phyloP scores from a whole-genome alignment of 2,329 filamentous ascomycete species.

The Canariomyces notabilis region DNA sequence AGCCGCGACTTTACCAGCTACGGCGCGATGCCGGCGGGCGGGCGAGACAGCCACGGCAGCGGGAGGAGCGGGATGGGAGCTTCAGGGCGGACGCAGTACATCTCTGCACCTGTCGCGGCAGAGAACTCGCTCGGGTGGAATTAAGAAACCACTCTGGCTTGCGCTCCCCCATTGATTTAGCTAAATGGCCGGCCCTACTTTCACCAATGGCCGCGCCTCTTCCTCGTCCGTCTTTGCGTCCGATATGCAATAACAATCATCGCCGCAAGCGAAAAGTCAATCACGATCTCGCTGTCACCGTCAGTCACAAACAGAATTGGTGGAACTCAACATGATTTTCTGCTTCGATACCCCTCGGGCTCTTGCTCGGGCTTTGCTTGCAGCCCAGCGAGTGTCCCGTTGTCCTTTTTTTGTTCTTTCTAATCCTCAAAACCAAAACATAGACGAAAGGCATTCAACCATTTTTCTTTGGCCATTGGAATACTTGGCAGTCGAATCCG shows the following conservation, averaged over 20 bases:
- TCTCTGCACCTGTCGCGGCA: constrained; percentile 84
- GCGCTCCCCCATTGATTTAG: not conserved
- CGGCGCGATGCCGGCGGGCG: constrained; percentile 41
- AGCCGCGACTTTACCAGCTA: constrained; percentile 53
- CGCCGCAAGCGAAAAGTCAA: constrained; percentile 23
- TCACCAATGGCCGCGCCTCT: not conserved
- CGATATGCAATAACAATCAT: constrained; percentile 4
- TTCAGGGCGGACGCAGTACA: constrained; percentile 58
- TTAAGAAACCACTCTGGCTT: constrained; percentile 41
- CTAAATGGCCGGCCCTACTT: not conserved
- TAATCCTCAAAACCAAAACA: constrained; percentile 7
- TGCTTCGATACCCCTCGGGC: constrained; percentile 14
- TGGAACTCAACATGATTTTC: constrained; percentile 21
- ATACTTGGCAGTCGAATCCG: constrained; percentile 26
- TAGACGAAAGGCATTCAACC: not conserved
- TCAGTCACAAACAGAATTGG: constrained; percentile 10
- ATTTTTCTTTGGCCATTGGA: not conserved
- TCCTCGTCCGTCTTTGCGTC: not conserved
- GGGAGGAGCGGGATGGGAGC: constrained; percentile 45
- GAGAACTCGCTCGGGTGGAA: constrained; percentile 97
- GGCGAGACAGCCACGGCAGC: constrained; percentile 57
- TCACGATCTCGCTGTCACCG: not conserved
- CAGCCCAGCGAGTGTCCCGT: not conserved
- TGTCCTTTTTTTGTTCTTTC: constrained; percentile 1
- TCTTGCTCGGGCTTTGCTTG: not conserved